Evolutionary conservation across 768 basidiomycete species (phyloP), one percentile per base, ranked within the genome.

Genomic region (Serendipita vermifera): DNA sequence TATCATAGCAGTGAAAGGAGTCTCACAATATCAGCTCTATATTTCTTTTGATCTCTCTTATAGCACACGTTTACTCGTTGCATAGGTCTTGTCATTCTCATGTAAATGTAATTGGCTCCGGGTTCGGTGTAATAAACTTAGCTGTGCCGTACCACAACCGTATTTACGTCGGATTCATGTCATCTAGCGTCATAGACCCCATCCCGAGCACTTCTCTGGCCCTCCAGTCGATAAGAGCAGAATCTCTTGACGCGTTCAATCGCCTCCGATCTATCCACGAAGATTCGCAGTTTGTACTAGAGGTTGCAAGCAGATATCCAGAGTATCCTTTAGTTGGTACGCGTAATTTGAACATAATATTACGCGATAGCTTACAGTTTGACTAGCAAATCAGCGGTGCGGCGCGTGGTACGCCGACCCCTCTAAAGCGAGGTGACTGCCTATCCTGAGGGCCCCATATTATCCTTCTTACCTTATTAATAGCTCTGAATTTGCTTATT

Each of bases 391-490:
- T 66, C 76, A 92, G 64, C 79, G 94, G 22, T 96, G 92, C 63
- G 94, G 94, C 3, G 84, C 84, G 5, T 98, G 93, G 93, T 97
- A 96, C 66, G 80, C 83, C 4, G 76, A 90, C 62, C 87, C 90
- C 17, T 58, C 62, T 5, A 62, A 13, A 62, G 62, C 27, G 57
- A 57, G 3, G 61, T 69, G 3, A 73, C 76, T 11, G 17, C 11
- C 24, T 20, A 20, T 31, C n/a, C 3, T 22, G 7, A 13, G 33
- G 35, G 20, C 1, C 22, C 55, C 57, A 58, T 58, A 33, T 59
- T 55, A 54, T 41, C 57, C 56, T 15, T 64, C 61, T 56, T 22
- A 2, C 6, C 6, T 15, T 13, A 56, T 66, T 63, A 54, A 59
- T 15, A 38, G 57, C 31, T 14, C 38, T 57, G 61, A 35, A 5